Base-by-base conservation (phyloP, 495 filamentous ascomycete species). In the Filosporella fistucella region DNA sequence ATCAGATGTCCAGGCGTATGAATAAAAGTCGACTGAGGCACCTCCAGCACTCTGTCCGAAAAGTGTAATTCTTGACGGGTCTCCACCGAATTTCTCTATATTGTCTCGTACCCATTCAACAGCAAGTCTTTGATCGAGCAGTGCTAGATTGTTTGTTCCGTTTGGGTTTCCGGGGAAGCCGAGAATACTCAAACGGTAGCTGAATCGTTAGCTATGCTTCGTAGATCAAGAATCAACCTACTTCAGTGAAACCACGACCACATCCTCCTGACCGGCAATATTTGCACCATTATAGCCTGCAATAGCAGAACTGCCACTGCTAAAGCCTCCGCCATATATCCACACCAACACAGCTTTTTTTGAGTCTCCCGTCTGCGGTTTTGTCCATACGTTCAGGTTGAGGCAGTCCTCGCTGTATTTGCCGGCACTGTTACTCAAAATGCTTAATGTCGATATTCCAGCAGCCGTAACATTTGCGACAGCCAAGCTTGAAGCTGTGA, bases 211-310 rank as follows among this genome's bases (percentile, higher is more conserved):
- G 35, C 53, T 11, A 80, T 4, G 24, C 22, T 57, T 17, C 72
- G 30, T 60, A 87, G 55, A 30, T 50, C 40, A 6, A 54, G 16
- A 38, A 11, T 10, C 3, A 2, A 35, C 51, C 17, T 28, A 59
- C 56, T 84, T 84, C 60, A 84, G 69, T 2, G 71, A 70, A 14
- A 85, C 76, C 35, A 85, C 76, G 17, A 88, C 67, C 22, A 82
- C 68, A 21, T 68, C 65, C 33, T 80, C 61, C 25, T 65, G 47
- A 37, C 68, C 45, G 48, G 70, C 67, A 61, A 71, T 57, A 59
- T 67, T 57, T 49, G 63, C 23, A 30, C 67, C 64, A 51, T 66
- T 55, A 63, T 76, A 70, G 24, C 55, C 64, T 4, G 57, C 57
- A 8, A 63, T 56, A 8, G 59, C 50, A 13, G 57, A 54, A 30